phyloP scores from a whole-genome alignment of 768 basidiomycete genomes.

The Candolleomyces efflorescens region DNA sequence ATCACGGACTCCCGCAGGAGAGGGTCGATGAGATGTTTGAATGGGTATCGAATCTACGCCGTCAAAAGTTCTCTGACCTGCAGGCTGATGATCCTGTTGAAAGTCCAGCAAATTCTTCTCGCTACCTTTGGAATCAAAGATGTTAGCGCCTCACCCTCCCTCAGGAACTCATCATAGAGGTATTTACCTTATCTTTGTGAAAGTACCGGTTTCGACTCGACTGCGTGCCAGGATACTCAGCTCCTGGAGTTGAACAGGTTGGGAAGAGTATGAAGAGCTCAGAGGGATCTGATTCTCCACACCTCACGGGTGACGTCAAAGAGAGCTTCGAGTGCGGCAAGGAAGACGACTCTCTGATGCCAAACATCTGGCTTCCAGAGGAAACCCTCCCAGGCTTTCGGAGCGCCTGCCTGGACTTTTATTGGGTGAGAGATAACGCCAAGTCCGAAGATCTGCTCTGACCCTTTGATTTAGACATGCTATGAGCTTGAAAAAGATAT shows the following conservation, averaged over 20 bases:
- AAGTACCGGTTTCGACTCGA: background rate
- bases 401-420: constrained; percentile 48
- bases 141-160: constrained; percentile 41
- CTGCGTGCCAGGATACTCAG: constrained; percentile 28
- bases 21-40: constrained; percentile 37
- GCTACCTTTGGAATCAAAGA: constrained; percentile 33
- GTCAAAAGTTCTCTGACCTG: background rate
- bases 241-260: constrained; percentile 38
- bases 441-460: constrained; percentile 9
- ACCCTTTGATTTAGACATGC: constrained; percentile 27
- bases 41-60: constrained; percentile 25
- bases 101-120: constrained; percentile 38
- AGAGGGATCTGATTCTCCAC: constrained; percentile 23
- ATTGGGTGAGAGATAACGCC: constrained; percentile 32
- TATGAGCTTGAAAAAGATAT: constrained; percentile 39
- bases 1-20: constrained; percentile 35
- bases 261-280: constrained; percentile 28
- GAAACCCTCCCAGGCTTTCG: constrained; percentile 49
- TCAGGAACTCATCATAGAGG: constrained; percentile 44
- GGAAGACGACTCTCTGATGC: constrained; percentile 40
- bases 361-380: constrained; percentile 58
- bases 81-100: background rate
- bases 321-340: constrained; percentile 55
- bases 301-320: constrained; percentile 35
- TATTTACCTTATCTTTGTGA: constrained; percentile 13